Percentiles rank a stretch among this genome's conserved stretches.
phyloP scores from a whole-genome alignment of 2,329 filamentous ascomycete genomes.

The Ophiostoma montium region DNA sequence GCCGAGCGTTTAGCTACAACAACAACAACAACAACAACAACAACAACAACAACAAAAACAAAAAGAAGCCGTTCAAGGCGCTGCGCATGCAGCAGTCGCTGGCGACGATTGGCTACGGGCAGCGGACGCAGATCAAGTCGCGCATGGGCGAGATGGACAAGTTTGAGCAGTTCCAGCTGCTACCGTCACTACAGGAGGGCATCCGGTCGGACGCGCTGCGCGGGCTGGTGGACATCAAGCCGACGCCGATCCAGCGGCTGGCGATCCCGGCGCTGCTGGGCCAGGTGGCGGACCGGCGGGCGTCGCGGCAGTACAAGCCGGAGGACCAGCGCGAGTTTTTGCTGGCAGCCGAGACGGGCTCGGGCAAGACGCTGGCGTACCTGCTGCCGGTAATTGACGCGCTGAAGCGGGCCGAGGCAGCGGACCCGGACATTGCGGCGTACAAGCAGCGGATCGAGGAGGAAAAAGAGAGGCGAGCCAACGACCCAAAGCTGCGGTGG shows the following conservation, averaged over 20 bases:
- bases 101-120: slow-evolving; percentile 60
- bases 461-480: slow-evolving; percentile 41
- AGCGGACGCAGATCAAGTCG: slow-evolving; percentile 37
- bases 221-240: slow-evolving; percentile 58
- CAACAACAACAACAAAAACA: too few species aligned
- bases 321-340: slow-evolving; percentile 43
- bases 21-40: too few species aligned
- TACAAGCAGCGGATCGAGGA: slow-evolving; percentile 41
- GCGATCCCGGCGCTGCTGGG: slow-evolving; percentile 72
- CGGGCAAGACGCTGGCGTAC: slow-evolving; percentile 92
- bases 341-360: slow-evolving; percentile 89
- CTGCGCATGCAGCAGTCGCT: slow-evolving; percentile 87
- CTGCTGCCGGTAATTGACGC: slow-evolving; percentile 73
- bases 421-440: slow-evolving; percentile 42
- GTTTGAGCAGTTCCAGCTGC: slow-evolving; percentile 68
- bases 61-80: slow-evolving; percentile 49
- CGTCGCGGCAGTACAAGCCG: neutral
- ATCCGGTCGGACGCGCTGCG: slow-evolving; percentile 60
- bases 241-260: slow-evolving; percentile 79
- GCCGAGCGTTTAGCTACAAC: neutral
- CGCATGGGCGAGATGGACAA: slow-evolving; percentile 53
- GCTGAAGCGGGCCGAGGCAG: slow-evolving; percentile 60
- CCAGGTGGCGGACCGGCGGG: slow-evolving; percentile 24
- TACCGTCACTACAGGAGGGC: slow-evolving; percentile 57
- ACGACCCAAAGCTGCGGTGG: slow-evolving; percentile 27